A percentile compares a stretch with the other conserved stretches of the same genome.
phyloP scores from a whole-genome alignment of 495 filamentous ascomycete genomes.

The Daldinia grandis region DNA sequence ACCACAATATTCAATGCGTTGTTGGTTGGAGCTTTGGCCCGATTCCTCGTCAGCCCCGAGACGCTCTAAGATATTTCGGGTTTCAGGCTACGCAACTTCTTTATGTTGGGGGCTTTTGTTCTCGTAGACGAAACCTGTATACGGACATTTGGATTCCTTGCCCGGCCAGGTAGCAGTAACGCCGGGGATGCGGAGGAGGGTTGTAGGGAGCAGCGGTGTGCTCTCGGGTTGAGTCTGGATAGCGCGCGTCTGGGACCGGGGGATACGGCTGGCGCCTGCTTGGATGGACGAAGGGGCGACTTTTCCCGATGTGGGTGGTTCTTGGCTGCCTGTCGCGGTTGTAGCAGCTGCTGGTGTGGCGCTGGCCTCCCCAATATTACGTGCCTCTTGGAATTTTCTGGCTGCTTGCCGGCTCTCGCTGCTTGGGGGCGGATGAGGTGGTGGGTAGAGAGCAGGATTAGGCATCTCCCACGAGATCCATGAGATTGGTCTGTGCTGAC shows the following conservation, averaged over 20 bases:
- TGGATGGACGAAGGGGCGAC: slow-evolving; percentile 27
- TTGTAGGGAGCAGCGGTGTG: slow-evolving; percentile 6
- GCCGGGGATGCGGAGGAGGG: slow-evolving; percentile 30
- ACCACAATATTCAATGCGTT: not conserved
- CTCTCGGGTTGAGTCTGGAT: not conserved
- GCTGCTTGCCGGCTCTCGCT: slow-evolving; percentile 12
- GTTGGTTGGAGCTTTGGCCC: not conserved
- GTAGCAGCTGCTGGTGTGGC: slow-evolving; percentile 2
- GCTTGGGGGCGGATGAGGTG: slow-evolving; percentile 1
- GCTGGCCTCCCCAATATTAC: slow-evolving; percentile 6
- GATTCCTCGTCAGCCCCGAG: not conserved
- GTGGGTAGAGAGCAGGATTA: slow-evolving; percentile 32
- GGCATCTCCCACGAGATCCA: slow-evolving; percentile 45
- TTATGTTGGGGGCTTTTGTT: not conserved
- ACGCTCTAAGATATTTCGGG: not conserved
- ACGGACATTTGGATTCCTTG: not conserved
- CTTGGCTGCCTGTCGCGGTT: slow-evolving; percentile 12
- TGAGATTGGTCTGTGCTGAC: slow-evolving; percentile 26
- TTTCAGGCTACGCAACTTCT: not conserved
- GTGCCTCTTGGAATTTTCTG: not conserved
- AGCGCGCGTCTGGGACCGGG: slow-evolving; percentile 13
- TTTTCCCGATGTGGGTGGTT: slow-evolving; percentile 30
- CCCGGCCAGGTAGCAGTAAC: slow-evolving; percentile 30
- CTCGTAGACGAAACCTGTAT: not conserved
- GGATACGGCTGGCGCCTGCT: slow-evolving; percentile 10